Evolutionary conservation across 2,329 filamentous ascomycete species (phyloP), one percentile per base, ranked within the genome.

Genomic region (Pseudophaeomoniella oleicola): DNA sequence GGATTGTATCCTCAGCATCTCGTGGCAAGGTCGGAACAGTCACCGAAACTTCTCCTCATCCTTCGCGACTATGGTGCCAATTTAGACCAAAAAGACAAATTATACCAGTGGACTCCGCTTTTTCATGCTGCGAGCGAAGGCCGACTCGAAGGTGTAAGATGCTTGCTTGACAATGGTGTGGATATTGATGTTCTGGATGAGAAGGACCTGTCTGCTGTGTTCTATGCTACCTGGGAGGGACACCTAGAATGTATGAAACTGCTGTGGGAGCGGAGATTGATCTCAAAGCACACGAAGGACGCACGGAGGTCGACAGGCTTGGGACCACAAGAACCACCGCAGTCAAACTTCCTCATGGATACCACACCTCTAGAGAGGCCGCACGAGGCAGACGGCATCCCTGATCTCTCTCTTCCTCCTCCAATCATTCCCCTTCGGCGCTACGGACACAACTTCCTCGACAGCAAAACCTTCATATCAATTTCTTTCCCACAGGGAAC

Each of bases 201-300:
- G 59, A 98, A 96, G 54, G 80, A 78, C 12, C 69, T 96, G 3
- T 85, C 87, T 2, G 87, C 90, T 17, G 86, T 96, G 78, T 98
- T 98, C 58, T 98, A 98, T 58, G 90, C 90, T 11, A 88, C 86
- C 0, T 98, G 90, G 90, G 90, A 98, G 61, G 90, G 90, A 0
- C 84, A 96, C 53, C 62, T 96, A 37, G 81, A 88, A 50, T 96
- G 90, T 61, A 94, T 98, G 82, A 78, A 80, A 50, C 69, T 94
- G 5, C 72, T 98, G 19, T 64, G 64, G 56, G 49, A 52, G 4
- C 51, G 55, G 16, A 45, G 42, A 14, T 42, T 46, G 34, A 51
- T 53, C 6, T 30, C 35, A 18, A 17, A 19, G 29, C 35, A 36
- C 15, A 36, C 33, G 31, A 13, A 12, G 36, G 32, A 19, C 40